Evolutionary conservation across 1,284 basidiomycete species (phyloP).

Genomic region (Naganishia liquefaciens): DNA sequence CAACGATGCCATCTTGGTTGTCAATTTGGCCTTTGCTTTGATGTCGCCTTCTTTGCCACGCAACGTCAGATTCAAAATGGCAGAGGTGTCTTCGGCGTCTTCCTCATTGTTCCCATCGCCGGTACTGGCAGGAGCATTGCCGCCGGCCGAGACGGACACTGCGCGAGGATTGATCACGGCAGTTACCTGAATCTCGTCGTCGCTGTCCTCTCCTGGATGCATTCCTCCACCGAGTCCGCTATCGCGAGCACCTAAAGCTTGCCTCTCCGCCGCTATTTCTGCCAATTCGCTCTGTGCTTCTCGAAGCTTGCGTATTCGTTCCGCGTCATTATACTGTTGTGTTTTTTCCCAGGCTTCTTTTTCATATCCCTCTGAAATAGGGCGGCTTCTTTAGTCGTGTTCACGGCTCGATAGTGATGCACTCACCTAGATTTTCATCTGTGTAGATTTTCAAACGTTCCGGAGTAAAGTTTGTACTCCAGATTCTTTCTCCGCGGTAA

Average conservation of each 20-base stretch:
- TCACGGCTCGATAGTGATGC: no score
- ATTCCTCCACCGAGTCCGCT: neutral
- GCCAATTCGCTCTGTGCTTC: constrained; percentile 20
- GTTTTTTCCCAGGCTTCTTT: constrained; percentile 24
- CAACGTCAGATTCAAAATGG: constrained; percentile 12
- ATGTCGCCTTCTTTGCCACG: constrained; percentile 18
- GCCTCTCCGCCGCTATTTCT: neutral
- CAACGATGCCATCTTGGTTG: constrained; percentile 26
- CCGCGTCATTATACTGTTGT: constrained; percentile 8
- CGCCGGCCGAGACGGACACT: neutral
- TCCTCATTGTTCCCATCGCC: constrained; percentile 10
- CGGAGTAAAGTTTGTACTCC: constrained; percentile 18
- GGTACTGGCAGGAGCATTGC: neutral
- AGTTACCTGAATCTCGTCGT: constrained; percentile 20
- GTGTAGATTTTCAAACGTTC: constrained; percentile 24
- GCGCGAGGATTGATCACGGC: neutral
- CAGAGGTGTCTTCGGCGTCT: constrained; percentile 2
- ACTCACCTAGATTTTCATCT: constrained; percentile 23
- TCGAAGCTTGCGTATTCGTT: constrained; percentile 17
- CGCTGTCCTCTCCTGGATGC: neutral
- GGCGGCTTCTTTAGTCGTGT: neutral
- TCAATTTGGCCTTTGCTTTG: constrained; percentile 22
- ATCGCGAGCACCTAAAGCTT: constrained; percentile 4
- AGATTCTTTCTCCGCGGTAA: constrained; percentile 23
- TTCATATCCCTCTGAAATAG: constrained; percentile 14